Percentiles rank a stretch among this genome's conserved stretches.
phyloP scores from a whole-genome alignment of 768 basidiomycete species.

The Russula dissimulans region DNA sequence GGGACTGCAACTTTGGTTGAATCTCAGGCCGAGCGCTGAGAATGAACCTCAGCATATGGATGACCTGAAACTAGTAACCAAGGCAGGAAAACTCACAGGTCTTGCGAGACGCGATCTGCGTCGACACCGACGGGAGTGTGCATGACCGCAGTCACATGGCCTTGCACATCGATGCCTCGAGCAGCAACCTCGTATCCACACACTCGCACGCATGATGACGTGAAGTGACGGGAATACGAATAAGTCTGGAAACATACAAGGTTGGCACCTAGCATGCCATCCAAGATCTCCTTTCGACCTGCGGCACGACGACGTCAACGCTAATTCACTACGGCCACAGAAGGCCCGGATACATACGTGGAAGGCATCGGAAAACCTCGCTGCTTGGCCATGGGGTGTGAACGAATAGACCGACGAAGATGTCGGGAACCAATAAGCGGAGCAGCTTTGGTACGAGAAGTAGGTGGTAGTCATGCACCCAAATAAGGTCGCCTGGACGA shows the following conservation, averaged over 20 bases:
- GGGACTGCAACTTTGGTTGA: conserved; percentile 79
- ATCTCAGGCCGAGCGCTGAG: conserved; percentile 66
- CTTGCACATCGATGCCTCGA: conserved; percentile 72
- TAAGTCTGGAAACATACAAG: conserved; percentile 97
- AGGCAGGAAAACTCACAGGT: conserved; percentile 38
- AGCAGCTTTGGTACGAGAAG: conserved; percentile 83
- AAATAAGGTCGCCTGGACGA: conserved; percentile 63
- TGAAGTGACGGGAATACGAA: conserved; percentile 92
- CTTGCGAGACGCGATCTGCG: conserved; percentile 76
- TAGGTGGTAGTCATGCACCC: conserved; percentile 95
- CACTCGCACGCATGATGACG: conserved; percentile 89
- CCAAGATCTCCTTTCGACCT: conserved; percentile 87
- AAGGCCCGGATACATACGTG: conserved; percentile 44
- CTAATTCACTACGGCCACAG: not conserved
- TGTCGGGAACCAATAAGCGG: conserved; percentile 58
- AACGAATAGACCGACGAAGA: conserved; percentile 83
- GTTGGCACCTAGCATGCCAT: conserved; percentile 97
- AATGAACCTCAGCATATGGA: not conserved
- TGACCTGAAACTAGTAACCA: not conserved
- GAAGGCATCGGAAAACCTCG: conserved; percentile 91
- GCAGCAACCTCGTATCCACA: conserved; percentile 84
- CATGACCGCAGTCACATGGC: conserved; percentile 70
- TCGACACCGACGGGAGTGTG: conserved; percentile 97
- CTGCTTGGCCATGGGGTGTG: conserved; percentile 97
- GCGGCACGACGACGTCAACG: conserved; percentile 4